Evolutionary conservation across 1,284 basidiomycete species (phyloP), one percentile per base, ranked within the genome.

Genomic region (Veloboletus limbatus): DNA sequence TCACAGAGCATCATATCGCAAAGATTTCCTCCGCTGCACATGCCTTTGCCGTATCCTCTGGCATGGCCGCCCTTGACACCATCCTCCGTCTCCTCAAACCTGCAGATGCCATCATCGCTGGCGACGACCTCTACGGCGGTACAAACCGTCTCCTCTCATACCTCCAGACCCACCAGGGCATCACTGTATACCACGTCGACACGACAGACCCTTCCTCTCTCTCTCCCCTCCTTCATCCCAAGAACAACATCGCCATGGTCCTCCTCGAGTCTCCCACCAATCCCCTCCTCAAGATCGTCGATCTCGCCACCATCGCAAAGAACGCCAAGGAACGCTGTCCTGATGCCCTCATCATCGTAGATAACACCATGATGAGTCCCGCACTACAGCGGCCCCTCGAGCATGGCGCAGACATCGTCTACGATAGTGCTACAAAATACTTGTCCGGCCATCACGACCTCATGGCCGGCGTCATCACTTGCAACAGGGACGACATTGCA

Each of bases 351-450:
- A 74, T 97, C 51, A 91, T 97, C 24, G 92, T 95, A 20, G 97
- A 99, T 70, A 99, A 99, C 69, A 99, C 97, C 53, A 99, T 99
- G 97, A 97, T 99, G 95, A 97, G 94, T 61, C 97, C 97, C 9
- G 99, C 98, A 69, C 78, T 99, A 16, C 95, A 97, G 70, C 77
- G 95, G 45, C 97, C 97, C 2, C 79, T 99, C 42, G 93, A 98
- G 63, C 86, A 97, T 51, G 97, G 97, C 22, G 92, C 89, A 37
- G 97, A 99, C 63, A 83, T 99, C 42, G 95, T 97, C 14, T 99
- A 99, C 65, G 97, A 99, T 69, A 96, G 92, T 50, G 97, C 85
- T 9, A 99, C 97, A 32, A 99, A 99, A 70, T 99, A 98, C 68
- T 79, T 99, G 41, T 92, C 88, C 43, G 97, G 97, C 4, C 97